Percentiles rank a stretch among this genome's conserved stretches.
Conservation (phyloP, 805 yeast species). For the Nakazawaea ambrosiae region DNA sequence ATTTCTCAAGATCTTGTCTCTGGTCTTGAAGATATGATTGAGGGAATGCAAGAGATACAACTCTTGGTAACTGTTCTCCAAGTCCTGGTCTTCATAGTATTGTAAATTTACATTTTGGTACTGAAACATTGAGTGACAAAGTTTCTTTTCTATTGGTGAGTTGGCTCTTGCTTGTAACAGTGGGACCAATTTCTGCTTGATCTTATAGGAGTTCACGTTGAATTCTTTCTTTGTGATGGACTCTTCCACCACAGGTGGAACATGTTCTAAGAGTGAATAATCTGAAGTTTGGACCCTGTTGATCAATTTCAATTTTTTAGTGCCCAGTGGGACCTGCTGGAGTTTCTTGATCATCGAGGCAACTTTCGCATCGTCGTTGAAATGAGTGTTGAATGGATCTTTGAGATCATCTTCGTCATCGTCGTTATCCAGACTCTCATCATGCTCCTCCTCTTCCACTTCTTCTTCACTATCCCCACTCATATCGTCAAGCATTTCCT, state of each 20-base stretch:
- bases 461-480: slow-evolving; percentile 13
- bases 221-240: slow-evolving; percentile 3
- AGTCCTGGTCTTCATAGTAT: slow-evolving; percentile 38
- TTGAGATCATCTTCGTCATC: slow-evolving; percentile 19
- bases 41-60: slow-evolving; percentile 64
- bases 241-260: slow-evolving; percentile 11
- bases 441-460: slow-evolving; percentile 16
- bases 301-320: slow-evolving; percentile 9
- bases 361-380: slow-evolving; percentile 41
- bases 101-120: slow-evolving; percentile 68
- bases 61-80: slow-evolving; percentile 38
- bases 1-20: slow-evolving; percentile 79
- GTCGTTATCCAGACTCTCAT: slow-evolving; percentile 18
- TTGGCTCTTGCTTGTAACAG: slow-evolving; percentile 20
- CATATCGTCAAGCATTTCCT: slow-evolving; percentile 18
- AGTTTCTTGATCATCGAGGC: slow-evolving; percentile 22
- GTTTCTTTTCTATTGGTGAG: slow-evolving; percentile 35
- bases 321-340: slow-evolving; percentile 14
- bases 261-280: slow-evolving; percentile 4
- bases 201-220: slow-evolving; percentile 26
- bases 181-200: slow-evolving; percentile 36
- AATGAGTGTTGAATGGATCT: slow-evolving; percentile 67
- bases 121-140: slow-evolving; percentile 60
- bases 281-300: slow-evolving; percentile 6
- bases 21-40: slow-evolving; percentile 80